These are phyloP conservation scores for Amphicarpaea edgeworthii DNA, from an alignment of 306 rosid genomes.

Conservation along the genomic window DNA sequence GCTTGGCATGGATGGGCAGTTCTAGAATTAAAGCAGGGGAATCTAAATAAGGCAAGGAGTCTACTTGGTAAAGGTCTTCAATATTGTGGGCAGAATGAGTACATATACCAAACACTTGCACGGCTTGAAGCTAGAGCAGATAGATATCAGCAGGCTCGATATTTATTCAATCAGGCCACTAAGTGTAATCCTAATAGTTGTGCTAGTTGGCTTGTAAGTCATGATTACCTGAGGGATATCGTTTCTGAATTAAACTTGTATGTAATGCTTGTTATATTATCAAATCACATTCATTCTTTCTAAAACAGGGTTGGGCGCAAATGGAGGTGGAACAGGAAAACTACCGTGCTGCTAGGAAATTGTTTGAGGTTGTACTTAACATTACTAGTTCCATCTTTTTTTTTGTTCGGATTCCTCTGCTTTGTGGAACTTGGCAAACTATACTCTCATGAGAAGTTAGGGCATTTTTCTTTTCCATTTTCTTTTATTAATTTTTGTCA, in stretches of 20 bases:
- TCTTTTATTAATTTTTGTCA: neutral
- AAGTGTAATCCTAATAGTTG: conserved; percentile 90
- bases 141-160: conserved; percentile 86
- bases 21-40: conserved; percentile 91
- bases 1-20: conserved; percentile 99
- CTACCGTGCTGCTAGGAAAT: conserved; percentile 67
- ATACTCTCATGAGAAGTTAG: conserved; percentile 1
- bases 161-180: conserved; percentile 86
- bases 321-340: conserved; percentile 90
- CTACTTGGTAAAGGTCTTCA: conserved; percentile 84
- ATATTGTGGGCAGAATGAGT: conserved; percentile 88
- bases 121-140: conserved; percentile 84
- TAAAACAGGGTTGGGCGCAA: conserved; percentile 90
- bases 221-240: conserved; percentile 34
- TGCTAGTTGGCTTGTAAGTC: conserved; percentile 99
- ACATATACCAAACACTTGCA: conserved; percentile 91
- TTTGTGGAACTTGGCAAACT: conserved; percentile 21
- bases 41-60: conserved; percentile 78
- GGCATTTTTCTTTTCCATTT: neutral
- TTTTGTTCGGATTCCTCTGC: conserved; percentile 14
- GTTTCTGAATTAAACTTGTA: conserved; percentile 26
- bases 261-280: conserved; percentile 13
- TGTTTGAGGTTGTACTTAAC: conserved; percentile 76
- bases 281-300: conserved; percentile 13
- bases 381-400: conserved; percentile 1